phyloP scores from a whole-genome alignment of 2,329 filamentous ascomycete genomes.

The Nemania diffusa region DNA sequence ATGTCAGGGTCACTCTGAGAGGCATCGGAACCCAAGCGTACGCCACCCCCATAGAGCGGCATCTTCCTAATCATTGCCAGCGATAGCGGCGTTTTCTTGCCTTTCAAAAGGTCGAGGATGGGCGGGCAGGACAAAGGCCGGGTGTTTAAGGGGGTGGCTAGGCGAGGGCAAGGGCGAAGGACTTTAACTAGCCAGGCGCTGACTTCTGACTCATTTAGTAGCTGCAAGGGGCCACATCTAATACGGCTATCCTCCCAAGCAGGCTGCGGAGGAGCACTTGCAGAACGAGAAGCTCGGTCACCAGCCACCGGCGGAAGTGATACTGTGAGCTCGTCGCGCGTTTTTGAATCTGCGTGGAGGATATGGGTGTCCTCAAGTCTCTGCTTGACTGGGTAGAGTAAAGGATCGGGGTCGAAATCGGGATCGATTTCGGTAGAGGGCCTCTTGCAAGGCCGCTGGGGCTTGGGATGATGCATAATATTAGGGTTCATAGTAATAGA shows the following conservation, averaged over 20 bases:
- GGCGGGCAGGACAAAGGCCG: not conserved
- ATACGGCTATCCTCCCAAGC: not conserved
- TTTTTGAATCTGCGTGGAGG: too few relatives aligned
- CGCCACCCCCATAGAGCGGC: not conserved
- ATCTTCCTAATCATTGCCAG: not conserved
- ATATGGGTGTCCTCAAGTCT: too few relatives aligned
- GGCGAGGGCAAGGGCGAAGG: not conserved
- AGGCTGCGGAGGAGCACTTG: not conserved
- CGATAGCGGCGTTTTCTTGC: not conserved
- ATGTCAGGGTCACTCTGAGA: not conserved
- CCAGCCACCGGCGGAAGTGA: not conserved
- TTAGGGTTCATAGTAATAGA: not conserved
- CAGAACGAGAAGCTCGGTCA: not conserved
- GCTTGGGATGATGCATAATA: not conserved
- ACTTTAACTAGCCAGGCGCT: not conserved
- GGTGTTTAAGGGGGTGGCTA: not conserved
- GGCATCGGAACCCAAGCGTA: not conserved
- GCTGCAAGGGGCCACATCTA: not conserved
- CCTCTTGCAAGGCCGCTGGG: not conserved
- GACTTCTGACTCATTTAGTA: not conserved
- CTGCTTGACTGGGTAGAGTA: not conserved
- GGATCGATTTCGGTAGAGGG: not conserved
- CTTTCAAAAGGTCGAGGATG: not conserved
- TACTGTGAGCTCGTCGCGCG: too few relatives aligned
- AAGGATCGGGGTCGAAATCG: not conserved